Conservation (phyloP, 768 basidiomycete genomes). For the Pleurotus sapidus region DNA sequence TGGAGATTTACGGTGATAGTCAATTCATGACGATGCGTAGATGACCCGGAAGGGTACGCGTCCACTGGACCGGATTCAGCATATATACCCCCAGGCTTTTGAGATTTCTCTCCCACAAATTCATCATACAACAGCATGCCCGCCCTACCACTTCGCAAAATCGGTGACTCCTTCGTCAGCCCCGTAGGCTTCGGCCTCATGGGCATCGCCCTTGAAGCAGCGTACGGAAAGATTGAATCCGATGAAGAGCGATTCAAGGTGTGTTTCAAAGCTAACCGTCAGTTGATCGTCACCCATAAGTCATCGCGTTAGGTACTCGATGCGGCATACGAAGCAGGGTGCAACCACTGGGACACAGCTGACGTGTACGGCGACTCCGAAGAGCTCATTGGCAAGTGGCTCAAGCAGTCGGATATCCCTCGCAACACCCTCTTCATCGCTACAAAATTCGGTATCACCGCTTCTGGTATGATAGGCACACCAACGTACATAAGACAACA, state of each 20-base stretch:
- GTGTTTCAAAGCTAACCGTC: neutral
- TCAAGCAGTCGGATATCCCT: neutral
- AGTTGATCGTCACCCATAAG: neutral
- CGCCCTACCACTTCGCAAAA: conserved; percentile 18
- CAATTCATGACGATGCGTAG: too few relatives aligned
- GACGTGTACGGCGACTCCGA: conserved; percentile 43
- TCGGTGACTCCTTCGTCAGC: conserved; percentile 33
- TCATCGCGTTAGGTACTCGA: conserved; percentile 31
- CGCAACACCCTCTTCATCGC: conserved; percentile 37
- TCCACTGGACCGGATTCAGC: too few relatives aligned
- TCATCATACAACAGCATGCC: neutral
- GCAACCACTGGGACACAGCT: conserved; percentile 47
- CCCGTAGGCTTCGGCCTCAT: conserved; percentile 52
- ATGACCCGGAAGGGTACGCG: too few relatives aligned
- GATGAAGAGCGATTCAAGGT: conserved; percentile 66
- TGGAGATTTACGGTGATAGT: too few relatives aligned
- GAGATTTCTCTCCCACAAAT: too few relatives aligned
- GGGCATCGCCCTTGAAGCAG: conserved; percentile 37
- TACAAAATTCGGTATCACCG: conserved; percentile 45
- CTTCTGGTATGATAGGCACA: conserved; percentile 25
- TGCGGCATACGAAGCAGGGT: conserved; percentile 35
- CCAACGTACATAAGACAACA: conserved; percentile 32
- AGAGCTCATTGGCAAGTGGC: conserved; percentile 29
- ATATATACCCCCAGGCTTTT: too few relatives aligned
- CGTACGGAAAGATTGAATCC: conserved; percentile 28